Percentiles rank a stretch among this genome's conserved stretches.
These are phyloP conservation scores for Taphrina confusa DNA, from an alignment of 1,139 yeast species.

Conservation along the genomic window DNA sequence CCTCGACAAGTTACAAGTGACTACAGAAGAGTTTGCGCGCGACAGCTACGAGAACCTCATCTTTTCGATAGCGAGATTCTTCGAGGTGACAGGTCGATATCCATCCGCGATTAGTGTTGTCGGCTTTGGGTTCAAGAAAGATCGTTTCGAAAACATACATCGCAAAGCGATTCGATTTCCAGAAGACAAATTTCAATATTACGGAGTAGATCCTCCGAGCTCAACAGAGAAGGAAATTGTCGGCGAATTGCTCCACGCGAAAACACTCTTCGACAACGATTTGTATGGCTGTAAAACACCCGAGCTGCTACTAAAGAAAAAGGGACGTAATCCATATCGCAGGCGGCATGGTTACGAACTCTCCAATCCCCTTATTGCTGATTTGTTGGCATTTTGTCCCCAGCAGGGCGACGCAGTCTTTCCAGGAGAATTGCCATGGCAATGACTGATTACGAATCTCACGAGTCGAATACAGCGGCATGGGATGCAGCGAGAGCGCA, in stretches of 20 bases:
- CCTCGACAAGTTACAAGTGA: conserved; percentile 40
- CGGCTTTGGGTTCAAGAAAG: conserved; percentile 73
- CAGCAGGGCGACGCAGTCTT: neutral
- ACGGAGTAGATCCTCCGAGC: conserved; percentile 58
- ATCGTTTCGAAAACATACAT: conserved; percentile 61
- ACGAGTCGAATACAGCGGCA: too few species aligned
- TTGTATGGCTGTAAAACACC: conserved; percentile 60
- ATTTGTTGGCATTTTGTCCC: conserved; percentile 23
- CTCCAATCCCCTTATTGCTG: conserved; percentile 15
- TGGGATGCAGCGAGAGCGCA: too few species aligned
- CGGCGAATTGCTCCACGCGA: conserved; percentile 60
- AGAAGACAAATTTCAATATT: conserved; percentile 49
- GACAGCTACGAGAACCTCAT: conserved; percentile 80
- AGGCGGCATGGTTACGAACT: conserved; percentile 51
- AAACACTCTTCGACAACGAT: conserved; percentile 58
- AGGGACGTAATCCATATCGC: conserved; percentile 62
- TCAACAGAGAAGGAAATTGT: conserved; percentile 47
- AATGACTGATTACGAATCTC: neutral
- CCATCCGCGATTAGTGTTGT: conserved; percentile 60
- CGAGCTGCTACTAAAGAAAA: conserved; percentile 51
- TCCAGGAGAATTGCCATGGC: conserved; percentile 23
- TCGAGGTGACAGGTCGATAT: conserved; percentile 53
- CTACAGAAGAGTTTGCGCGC: conserved; percentile 69
- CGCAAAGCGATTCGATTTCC: conserved; percentile 55
- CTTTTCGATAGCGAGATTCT: conserved; percentile 59